Percentiles rank a stretch among this genome's conserved stretches.
phyloP scores from a whole-genome alignment of 23 red algal species.

The Gracilariopsis chorda region DNA sequence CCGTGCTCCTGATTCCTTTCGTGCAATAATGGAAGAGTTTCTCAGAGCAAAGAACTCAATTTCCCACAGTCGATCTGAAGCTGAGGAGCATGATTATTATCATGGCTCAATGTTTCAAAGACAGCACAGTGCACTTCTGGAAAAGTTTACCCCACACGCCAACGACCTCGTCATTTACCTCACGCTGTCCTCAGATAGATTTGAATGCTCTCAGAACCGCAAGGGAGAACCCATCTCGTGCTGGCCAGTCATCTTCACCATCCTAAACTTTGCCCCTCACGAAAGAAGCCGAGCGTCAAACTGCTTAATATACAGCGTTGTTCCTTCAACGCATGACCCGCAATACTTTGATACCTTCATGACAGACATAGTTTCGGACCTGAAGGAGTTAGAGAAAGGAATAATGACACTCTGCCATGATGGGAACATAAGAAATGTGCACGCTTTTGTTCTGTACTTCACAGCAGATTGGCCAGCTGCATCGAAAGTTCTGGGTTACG shows the following conservation, averaged over 20 bases:
- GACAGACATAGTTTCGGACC: not conserved
- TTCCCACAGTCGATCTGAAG: not conserved
- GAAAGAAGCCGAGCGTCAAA: not conserved
- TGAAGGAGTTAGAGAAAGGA: not conserved
- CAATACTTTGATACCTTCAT: constrained; percentile 7
- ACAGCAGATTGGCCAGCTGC: not conserved
- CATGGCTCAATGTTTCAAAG: not conserved
- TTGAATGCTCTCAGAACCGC: not conserved
- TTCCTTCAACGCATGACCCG: not conserved
- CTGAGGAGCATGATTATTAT: not conserved
- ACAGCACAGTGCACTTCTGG: not conserved
- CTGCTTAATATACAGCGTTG: not conserved
- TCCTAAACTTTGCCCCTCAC: not conserved
- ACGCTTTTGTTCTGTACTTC: not conserved
- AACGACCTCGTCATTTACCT: too few species aligned
- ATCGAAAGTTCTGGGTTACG: not conserved
- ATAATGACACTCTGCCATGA: not conserved
- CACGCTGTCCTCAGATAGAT: not conserved
- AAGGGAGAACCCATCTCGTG: not conserved
- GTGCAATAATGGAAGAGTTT: not conserved
- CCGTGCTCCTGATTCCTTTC: not conserved
- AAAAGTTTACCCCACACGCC: too few species aligned
- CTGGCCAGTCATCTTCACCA: constrained; percentile 3
- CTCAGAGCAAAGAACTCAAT: not conserved
- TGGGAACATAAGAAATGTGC: not conserved